Conservation (phyloP, 2,329 filamentous ascomycete genomes). For the Claviceps purpurea region DNA sequence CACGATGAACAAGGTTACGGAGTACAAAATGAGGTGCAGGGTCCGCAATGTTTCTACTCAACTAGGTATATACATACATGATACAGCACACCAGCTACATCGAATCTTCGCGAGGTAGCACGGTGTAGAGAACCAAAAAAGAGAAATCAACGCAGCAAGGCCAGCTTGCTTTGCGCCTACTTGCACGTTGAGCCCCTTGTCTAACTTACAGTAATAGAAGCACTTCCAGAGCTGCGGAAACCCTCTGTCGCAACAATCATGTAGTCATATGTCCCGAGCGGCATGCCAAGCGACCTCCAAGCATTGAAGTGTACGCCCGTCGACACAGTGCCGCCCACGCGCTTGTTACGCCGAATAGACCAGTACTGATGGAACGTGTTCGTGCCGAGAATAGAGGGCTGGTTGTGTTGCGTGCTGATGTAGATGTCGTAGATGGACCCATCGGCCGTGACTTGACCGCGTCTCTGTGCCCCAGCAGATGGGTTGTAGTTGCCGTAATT, state of each 20-base stretch:
- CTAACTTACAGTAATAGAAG: background rate
- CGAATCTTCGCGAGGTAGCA: too few relatives aligned
- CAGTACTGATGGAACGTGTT: constrained; percentile 36
- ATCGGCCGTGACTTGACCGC: constrained; percentile 22
- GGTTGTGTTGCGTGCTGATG: constrained; percentile 23
- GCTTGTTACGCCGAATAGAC: constrained; percentile 1
- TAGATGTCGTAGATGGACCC: constrained; percentile 25
- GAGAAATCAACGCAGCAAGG: background rate
- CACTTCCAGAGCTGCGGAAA: constrained; percentile 33
- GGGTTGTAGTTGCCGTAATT: constrained; percentile 25
- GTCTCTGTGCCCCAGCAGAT: constrained; percentile 16
- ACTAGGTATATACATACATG: too few relatives aligned
- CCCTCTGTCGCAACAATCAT: constrained; percentile 42
- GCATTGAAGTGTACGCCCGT: constrained; percentile 20
- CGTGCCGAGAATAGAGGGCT: constrained; percentile 35
- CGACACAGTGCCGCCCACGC: constrained; percentile 31
- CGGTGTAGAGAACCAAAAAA: too few relatives aligned
- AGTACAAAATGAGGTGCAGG: too few relatives aligned
- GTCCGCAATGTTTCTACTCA: too few relatives aligned
- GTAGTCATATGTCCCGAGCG: constrained; percentile 36
- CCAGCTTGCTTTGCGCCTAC: background rate
- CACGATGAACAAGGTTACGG: too few relatives aligned
- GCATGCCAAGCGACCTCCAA: constrained; percentile 27
- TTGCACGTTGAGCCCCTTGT: too few relatives aligned
- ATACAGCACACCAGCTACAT: too few relatives aligned